Base-by-base conservation (phyloP, 2,329 filamentous ascomycete genomes). In the Lasiodiplodia gonubiensis region DNA sequence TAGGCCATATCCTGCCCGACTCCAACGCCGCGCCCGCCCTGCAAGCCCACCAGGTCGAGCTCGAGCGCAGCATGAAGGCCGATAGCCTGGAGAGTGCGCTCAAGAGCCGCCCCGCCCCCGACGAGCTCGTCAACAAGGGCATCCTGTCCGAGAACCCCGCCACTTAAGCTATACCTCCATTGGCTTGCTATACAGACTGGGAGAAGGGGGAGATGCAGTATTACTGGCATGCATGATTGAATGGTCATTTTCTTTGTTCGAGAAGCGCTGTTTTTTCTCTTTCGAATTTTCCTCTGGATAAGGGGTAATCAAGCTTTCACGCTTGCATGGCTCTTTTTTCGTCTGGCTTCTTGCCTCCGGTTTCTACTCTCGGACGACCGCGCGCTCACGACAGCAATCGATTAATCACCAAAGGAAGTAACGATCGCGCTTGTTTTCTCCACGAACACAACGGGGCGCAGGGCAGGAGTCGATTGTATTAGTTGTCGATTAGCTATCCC, bases 41-140 rank as follows among this genome's bases (percentile, higher is more conserved):
- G 65, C 89, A 90, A 76, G 92, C 90, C 67, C 88, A 93, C 70
- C 93, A 95, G 79, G 90, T 87, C 75, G 92, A 97, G 82, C 88
- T 97, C 51, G 88, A 93, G 79, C 93, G 90, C 77, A 90, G 93
- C 79, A 97, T 97, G 93, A 88, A 91, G 16, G 91, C 89, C 68
- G 92, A 97, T 78, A 90, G 86, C 66, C 85, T 97, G 70, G 95
- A 97, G 79, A 93, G 96, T 75, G 94, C 94, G 79, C 88, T 97
- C 70, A 87, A 90, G 74, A 86, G 90, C 73, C 86, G 94, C 23
- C 94, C 94, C 1, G 85, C 87, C 42, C 90, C 92, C 12, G 92
- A 93, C 71, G 86, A 90, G 61, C 83, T 97, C 70, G 84, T 97
- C 68, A 89, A 91, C 74, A 89, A 91, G 72, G 93, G 93, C 5